Conservation (phyloP, 2,329 filamentous ascomycete species). For the Xylariaceae sp. region DNA sequence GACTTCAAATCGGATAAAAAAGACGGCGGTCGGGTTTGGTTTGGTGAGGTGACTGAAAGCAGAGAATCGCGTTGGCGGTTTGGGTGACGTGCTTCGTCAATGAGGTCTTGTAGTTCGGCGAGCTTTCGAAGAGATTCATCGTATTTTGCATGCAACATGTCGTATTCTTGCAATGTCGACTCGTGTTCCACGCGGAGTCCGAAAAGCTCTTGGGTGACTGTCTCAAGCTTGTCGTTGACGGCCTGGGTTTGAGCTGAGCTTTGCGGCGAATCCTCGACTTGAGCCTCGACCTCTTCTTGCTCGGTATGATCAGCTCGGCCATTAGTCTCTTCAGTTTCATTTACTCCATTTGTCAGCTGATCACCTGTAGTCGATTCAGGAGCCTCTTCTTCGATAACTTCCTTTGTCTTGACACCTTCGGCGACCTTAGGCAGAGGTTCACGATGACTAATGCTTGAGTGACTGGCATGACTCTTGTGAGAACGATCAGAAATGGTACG, state of each 20-base stretch:
- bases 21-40: conserved; percentile 62
- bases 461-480: conserved; percentile 51
- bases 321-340: conserved; percentile 13
- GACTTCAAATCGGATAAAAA: conserved; percentile 78
- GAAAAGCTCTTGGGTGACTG: conserved; percentile 84
- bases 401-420: conserved; percentile 30
- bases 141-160: conserved; percentile 81
- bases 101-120: conserved; percentile 77
- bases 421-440: conserved; percentile 53
- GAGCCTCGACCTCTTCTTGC: conserved; percentile 6
- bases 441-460: conserved; percentile 47
- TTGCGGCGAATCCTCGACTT: conserved; percentile 44
- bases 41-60: conserved; percentile 49
- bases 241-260: conserved; percentile 79
- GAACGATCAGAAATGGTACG: conserved; percentile 49
- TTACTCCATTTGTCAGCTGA: conserved; percentile 9
- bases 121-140: conserved; percentile 80
- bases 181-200: conserved; percentile 91
- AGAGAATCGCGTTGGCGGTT: conserved; percentile 52
- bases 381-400: conserved; percentile 27
- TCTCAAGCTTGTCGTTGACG: conserved; percentile 89
- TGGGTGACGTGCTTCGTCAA: conserved; percentile 73
- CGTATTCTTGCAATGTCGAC: conserved; percentile 73
- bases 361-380: conserved; percentile 17
- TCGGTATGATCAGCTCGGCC: background rate